phyloP scores from a whole-genome alignment of 768 basidiomycete genomes.

The Podaxis pistillaris region DNA sequence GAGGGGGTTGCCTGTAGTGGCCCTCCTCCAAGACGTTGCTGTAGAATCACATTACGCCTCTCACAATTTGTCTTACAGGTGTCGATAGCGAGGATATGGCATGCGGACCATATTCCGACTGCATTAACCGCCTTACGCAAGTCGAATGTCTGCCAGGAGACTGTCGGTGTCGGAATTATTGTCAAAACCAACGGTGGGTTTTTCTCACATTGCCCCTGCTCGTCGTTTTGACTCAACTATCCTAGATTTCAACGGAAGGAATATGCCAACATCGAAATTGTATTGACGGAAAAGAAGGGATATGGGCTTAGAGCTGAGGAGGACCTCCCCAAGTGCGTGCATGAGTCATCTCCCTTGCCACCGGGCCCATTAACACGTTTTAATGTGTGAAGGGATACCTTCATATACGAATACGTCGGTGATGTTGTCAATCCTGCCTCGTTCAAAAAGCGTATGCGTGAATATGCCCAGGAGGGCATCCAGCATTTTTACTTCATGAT shows the following conservation, averaged over 20 bases:
- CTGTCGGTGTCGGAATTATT: conserved; percentile 78
- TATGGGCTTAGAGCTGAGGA: conserved; percentile 82
- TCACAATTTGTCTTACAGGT: conserved; percentile 42
- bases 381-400: conserved; percentile 60
- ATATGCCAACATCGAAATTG: conserved; percentile 86
- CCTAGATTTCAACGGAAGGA: conserved; percentile 82
- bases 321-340: conserved; percentile 62
- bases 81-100: conserved; percentile 60
- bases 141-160: conserved; percentile 93
- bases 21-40: neutral
- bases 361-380: conserved; percentile 8
- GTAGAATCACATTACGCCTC: conserved; percentile 1
- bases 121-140: conserved; percentile 96
- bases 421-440: conserved; percentile 88
- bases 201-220: conserved; percentile 9
- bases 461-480: conserved; percentile 91
- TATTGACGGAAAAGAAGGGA: conserved; percentile 93
- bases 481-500: conserved; percentile 99
- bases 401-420: conserved; percentile 98
- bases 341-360: neutral
- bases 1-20: conserved; percentile 2
- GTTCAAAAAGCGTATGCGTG: conserved; percentile 92
- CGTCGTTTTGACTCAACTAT: conserved; percentile 13
- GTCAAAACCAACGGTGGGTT: conserved; percentile 90
- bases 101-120: conserved; percentile 87